These are phyloP conservation scores for Quercus alba DNA, from an alignment of 306 rosid species.

Conservation along the genomic window DNA sequence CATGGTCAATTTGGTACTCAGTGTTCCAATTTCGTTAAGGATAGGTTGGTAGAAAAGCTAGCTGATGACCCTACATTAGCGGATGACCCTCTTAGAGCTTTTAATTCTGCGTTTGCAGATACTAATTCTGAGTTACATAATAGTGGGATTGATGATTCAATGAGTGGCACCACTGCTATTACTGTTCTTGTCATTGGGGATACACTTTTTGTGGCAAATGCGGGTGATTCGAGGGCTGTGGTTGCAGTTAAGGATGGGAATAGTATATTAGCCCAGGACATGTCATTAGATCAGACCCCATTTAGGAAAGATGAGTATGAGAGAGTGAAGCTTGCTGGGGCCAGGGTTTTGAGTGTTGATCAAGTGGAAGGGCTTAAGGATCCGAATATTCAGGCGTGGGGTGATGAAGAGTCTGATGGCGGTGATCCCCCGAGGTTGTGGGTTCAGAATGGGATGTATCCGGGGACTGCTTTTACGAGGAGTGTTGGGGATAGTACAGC, in stretches of 20 bases:
- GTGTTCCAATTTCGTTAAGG: conserved; percentile 81
- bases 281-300: conserved; percentile 92
- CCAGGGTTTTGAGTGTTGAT: conserved; percentile 85
- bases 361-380: conserved; percentile 93
- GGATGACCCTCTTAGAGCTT: conserved; percentile 74
- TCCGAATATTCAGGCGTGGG: conserved; percentile 80
- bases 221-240: conserved; percentile 93
- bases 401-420: conserved; percentile 84
- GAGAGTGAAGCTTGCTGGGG: conserved; percentile 87
- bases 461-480: conserved; percentile 98
- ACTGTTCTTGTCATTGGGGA: conserved; percentile 80
- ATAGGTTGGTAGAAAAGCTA: conserved; percentile 58
- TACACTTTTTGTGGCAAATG: conserved; percentile 81
- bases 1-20: conserved; percentile 78
- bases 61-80: conserved; percentile 50
- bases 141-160: conserved; percentile 75
- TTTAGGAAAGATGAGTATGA: conserved; percentile 88
- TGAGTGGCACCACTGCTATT: conserved; percentile 97
- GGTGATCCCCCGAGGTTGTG: conserved; percentile 94
- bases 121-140: conserved; percentile 60
- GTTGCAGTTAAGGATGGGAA: conserved; percentile 81
- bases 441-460: conserved; percentile 72
- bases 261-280: conserved; percentile 68
- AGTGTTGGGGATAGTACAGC: conserved; percentile 89
- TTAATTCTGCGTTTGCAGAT: conserved; percentile 55